A percentile compares a stretch with the other conserved stretches of the same genome.
Conservation (phyloP, 2,329 filamentous ascomycete species). For the Rachicladosporium sp. region DNA sequence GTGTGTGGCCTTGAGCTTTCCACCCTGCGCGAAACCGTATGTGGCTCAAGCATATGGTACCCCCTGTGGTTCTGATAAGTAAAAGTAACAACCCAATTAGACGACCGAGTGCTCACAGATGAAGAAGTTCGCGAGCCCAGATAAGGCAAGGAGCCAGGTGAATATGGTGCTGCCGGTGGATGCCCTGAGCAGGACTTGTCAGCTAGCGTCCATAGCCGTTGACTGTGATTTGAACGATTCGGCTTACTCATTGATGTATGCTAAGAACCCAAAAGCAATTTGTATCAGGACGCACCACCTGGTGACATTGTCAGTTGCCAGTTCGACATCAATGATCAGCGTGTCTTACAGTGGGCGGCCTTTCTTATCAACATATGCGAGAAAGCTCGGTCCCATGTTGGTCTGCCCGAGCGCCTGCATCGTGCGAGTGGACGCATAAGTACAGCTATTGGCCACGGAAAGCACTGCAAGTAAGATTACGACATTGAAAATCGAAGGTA, state of each 20-base stretch:
- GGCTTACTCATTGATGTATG: constrained; percentile 45
- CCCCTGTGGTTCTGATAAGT: constrained; percentile 1
- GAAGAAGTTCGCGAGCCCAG: constrained; percentile 60
- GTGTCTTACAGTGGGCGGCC: constrained; percentile 57
- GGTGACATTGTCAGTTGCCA: no score
- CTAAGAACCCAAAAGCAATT: constrained; percentile 56
- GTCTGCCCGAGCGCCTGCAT: constrained; percentile 73
- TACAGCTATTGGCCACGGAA: constrained; percentile 43
- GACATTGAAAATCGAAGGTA: constrained; percentile 53
- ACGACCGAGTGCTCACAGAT: constrained; percentile 34
- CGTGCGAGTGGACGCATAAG: constrained; percentile 58
- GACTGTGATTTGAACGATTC: no score
- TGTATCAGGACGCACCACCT: constrained; percentile 45
- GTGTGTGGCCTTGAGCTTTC: constrained; percentile 38
- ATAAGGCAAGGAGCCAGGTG: constrained; percentile 61
- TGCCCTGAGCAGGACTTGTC: constrained; percentile 15
- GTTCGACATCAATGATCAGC: no score
- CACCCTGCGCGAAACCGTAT: constrained; percentile 75
- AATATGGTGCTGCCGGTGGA: constrained; percentile 58
- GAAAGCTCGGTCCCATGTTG: constrained; percentile 38
- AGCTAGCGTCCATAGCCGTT: no score
- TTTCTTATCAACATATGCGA: constrained; percentile 56
- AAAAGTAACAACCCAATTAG: no score
- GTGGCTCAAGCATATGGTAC: constrained; percentile 72
- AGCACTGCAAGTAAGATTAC: constrained; percentile 49